These are phyloP conservation scores for Aciculosporium take DNA, from an alignment of 2,329 filamentous ascomycete genomes.

Conservation along the genomic window DNA sequence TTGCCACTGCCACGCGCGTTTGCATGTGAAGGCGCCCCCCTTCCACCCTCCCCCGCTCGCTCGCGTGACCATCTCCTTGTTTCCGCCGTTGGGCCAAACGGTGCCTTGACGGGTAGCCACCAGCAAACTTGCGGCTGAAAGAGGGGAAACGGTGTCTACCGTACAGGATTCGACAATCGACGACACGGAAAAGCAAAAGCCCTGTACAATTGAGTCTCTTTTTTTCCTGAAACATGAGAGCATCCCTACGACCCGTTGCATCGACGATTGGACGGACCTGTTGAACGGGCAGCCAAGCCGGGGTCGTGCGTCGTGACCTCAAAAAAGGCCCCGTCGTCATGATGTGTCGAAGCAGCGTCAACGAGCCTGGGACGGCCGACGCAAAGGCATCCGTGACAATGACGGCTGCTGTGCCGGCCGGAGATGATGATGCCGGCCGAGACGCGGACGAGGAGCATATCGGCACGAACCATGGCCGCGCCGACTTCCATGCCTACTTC, in stretches of 20 bases:
- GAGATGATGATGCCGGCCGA: no score
- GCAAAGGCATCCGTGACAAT: no score
- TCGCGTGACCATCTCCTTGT: conserved; percentile 4
- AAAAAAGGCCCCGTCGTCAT: neutral
- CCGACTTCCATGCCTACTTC: conserved; percentile 36
- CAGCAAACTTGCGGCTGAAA: neutral
- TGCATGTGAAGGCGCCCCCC: conserved; percentile 3
- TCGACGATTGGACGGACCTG: conserved; percentile 4
- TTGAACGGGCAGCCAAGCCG: conserved; percentile 2
- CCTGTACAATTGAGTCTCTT: neutral
- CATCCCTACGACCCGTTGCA: neutral
- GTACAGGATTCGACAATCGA: neutral
- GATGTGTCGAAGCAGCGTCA: conserved; percentile 5
- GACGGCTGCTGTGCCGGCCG: conserved; percentile 1
- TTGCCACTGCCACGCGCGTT: neutral
- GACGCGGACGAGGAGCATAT: conserved; percentile 20
- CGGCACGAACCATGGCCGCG: no score
- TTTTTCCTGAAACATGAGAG: conserved; percentile 7
- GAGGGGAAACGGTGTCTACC: neutral
- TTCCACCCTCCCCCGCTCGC: no score
- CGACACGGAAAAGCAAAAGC: neutral
- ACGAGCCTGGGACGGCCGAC: neutral
- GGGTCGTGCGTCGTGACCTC: no score
- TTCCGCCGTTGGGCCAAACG: no score
- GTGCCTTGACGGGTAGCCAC: no score